Conservation (phyloP, 2,329 filamentous ascomycete species). For the Monilinia fructicola region DNA sequence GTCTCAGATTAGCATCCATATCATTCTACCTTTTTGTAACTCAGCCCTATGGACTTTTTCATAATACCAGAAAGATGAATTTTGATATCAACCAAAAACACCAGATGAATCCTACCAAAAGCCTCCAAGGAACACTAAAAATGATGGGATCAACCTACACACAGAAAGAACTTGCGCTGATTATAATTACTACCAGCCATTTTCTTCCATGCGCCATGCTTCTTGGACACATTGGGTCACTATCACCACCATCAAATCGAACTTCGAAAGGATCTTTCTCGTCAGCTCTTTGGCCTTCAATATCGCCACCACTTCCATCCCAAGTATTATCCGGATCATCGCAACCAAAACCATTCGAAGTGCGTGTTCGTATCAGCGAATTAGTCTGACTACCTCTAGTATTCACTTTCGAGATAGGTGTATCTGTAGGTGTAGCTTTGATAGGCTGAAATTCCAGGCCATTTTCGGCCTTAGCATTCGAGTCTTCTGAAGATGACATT, state of each 20-base stretch:
- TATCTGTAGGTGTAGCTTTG: slow-evolving; percentile 3
- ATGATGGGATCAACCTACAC: slow-evolving; percentile 61
- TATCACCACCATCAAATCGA: slow-evolving; percentile 67
- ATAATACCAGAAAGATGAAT: background rate
- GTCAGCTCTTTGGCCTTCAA: slow-evolving; percentile 33
- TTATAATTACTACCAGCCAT: slow-evolving; percentile 76
- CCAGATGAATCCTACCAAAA: background rate
- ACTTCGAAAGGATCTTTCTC: slow-evolving; percentile 62
- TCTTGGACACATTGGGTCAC: slow-evolving; percentile 72
- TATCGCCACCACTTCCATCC: slow-evolving; percentile 25
- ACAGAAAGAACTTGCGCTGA: slow-evolving; percentile 73
- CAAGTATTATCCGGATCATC: slow-evolving; percentile 30
- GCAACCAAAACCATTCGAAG: slow-evolving; percentile 41
- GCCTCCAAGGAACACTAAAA: slow-evolving; percentile 17
- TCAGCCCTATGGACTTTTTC: background rate
- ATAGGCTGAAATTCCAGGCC: slow-evolving; percentile 35
- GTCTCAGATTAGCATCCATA: slow-evolving; percentile 1
- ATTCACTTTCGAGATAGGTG: slow-evolving; percentile 2
- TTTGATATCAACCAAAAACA: background rate
- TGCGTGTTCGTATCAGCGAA: slow-evolving; percentile 31
- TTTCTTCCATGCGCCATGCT: slow-evolving; percentile 66
- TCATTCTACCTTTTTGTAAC: too few relatives aligned
- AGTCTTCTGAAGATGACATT: background rate
- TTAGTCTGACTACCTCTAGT: slow-evolving; percentile 23
- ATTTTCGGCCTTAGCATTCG: background rate